phyloP scores from a whole-genome alignment of 352 stramenopile genomes.

The Globisporangium middletonii region DNA sequence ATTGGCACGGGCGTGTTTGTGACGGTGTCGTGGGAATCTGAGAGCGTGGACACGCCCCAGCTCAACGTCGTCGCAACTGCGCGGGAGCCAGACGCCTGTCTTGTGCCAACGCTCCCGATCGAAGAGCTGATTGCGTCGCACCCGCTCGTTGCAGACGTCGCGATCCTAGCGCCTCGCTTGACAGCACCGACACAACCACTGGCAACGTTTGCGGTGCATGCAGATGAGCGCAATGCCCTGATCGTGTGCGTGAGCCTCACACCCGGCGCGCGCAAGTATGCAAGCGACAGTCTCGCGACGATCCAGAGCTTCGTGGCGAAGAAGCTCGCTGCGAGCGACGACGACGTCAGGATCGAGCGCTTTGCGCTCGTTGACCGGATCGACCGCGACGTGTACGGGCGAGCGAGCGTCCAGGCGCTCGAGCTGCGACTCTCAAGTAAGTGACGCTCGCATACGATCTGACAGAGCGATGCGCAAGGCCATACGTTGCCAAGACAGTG shows the following conservation, averaged over 20 bases:
- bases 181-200: neutral
- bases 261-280: conserved; percentile 10
- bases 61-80: conserved; percentile 6
- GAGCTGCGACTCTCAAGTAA: neutral
- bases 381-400: conserved; percentile 6
- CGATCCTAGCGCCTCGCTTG: conserved; percentile 2
- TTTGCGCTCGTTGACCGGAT: conserved; percentile 5
- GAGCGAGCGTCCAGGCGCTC: neutral
- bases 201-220: neutral
- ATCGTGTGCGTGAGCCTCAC: conserved; percentile 6
- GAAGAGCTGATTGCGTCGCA: conserved; percentile 25
- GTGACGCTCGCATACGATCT: neutral
- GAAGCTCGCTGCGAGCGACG: conserved; percentile 1
- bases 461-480: neutral
- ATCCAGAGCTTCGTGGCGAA: conserved; percentile 13
- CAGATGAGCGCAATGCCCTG: neutral
- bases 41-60: conserved; percentile 1
- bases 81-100: neutral
- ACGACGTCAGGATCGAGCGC: neutral
- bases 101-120: conserved; percentile 11
- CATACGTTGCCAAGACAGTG: too few relatives aligned
- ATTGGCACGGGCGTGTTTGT: conserved; percentile 8
- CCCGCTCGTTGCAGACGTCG: conserved; percentile 19
- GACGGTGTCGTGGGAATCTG: conserved; percentile 11
- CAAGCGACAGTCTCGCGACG: conserved; percentile 11